Evolutionary conservation across 2,329 filamentous ascomycete genomes (phyloP).

Genomic region (Xylaria hypoxylon): DNA sequence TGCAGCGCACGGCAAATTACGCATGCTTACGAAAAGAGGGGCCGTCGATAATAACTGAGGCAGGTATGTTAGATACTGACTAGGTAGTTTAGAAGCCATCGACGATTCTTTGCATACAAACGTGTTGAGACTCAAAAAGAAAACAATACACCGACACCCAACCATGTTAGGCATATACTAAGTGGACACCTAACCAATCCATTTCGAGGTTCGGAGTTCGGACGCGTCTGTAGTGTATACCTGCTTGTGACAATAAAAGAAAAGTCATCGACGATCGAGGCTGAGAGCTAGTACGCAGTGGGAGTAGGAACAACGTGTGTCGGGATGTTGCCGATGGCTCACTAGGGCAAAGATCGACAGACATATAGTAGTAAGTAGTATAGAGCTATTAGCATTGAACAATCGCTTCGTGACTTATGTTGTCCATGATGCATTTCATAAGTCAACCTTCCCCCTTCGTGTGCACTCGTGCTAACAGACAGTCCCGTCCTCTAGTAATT

Average conservation of each 20-base stretch:
- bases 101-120: background rate
- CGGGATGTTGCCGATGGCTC: background rate
- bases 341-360: background rate
- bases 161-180: background rate
- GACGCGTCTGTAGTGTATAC: too few relatives aligned
- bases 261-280: background rate
- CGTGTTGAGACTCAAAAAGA: background rate
- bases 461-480: constrained; percentile 1
- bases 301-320: background rate
- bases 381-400: background rate
- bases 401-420: constrained; percentile 18
- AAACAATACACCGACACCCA: background rate
- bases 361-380: background rate
- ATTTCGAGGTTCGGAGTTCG: background rate
- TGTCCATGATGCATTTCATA: constrained; percentile 15
- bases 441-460: constrained; percentile 2
- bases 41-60: too few relatives aligned
- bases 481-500: background rate
- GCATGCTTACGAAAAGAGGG: background rate
- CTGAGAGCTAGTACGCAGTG: background rate
- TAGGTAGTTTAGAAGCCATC: background rate
- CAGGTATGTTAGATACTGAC: background rate
- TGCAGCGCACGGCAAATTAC: background rate
- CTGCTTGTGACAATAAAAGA: background rate
- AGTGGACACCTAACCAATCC: background rate